These are phyloP conservation scores for Adiantum capillusveneris DNA, from an alignment of 75 land plant species.

Conservation along the genomic window DNA sequence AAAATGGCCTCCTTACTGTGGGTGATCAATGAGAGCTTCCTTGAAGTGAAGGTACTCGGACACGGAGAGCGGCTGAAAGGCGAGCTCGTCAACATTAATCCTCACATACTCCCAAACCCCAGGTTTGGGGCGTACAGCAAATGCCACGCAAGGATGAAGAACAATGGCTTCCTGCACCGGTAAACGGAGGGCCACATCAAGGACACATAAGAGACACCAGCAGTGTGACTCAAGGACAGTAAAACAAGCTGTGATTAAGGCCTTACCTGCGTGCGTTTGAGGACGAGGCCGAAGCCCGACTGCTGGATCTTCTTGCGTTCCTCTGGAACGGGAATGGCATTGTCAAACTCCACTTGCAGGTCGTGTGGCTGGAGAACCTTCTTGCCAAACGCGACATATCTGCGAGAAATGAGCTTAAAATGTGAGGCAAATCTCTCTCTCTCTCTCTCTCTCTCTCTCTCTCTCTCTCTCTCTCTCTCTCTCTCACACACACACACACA, in stretches of 20 bases:
- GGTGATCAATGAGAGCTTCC: slow-evolving; percentile 34
- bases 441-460: too few relatives aligned
- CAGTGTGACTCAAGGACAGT: too few relatives aligned
- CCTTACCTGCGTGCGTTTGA: slow-evolving; percentile 45
- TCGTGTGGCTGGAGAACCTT: slow-evolving; percentile 58
- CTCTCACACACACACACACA: too few relatives aligned
- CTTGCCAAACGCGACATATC: slow-evolving; percentile 55
- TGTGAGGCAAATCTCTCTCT: too few relatives aligned
- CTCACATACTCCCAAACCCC: slow-evolving; percentile 63
- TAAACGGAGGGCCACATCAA: not conserved
- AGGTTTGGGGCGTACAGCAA: slow-evolving; percentile 56
- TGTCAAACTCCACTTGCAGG: not conserved
- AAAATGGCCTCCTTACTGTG: not conserved
- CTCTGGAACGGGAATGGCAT: slow-evolving; percentile 23
- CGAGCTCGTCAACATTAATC: slow-evolving; percentile 57
- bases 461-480: too few relatives aligned
- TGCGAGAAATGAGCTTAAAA: slow-evolving; percentile 12
- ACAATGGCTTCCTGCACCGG: slow-evolving; percentile 53
- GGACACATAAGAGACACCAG: not conserved
- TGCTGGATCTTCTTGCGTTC: slow-evolving; percentile 7
- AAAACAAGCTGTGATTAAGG: not conserved
- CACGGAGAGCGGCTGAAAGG: slow-evolving; percentile 39
- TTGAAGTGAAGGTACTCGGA: slow-evolving; percentile 54
- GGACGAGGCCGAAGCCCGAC: slow-evolving; percentile 36
- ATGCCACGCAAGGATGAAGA: slow-evolving; percentile 48